Evolutionary conservation across 345 rosid genomes (phyloP), one percentile per base, ranked within the genome.

Genomic region (Xanthoceras sorbifolium): DNA sequence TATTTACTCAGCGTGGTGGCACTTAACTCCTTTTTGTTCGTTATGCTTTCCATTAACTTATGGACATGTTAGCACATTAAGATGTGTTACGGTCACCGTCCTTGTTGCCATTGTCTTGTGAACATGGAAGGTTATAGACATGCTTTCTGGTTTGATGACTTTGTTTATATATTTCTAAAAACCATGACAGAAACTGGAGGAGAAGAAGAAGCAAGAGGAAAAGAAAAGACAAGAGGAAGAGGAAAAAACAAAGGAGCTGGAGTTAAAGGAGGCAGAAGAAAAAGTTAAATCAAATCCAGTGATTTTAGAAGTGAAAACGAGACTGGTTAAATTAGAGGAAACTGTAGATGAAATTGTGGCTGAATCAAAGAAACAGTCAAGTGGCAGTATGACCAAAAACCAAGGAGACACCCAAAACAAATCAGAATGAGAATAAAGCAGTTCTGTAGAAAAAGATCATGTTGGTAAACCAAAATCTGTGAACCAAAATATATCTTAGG

Each of bases 291-390:
- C 89, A 6, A 75, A 81, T 31, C 69, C 75, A 22, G 92, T 79
- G 79, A 72, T 91, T 11, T 40, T 67, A 63, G 91, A 91, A 85
- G 87, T 96, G 84, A 91, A 90, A 83, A 82, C 25, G 80, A 91
- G 98, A 84, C 80, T 93, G 40, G 87, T 84, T 52, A 88, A 90
- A 72, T 77, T 95, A 72, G 98, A 95, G 82, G 94, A 88, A 81
- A 76, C 89, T 0, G 78, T 96, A 25, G 87, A 86, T 72, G 94
- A 89, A 79, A 89, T 92, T 64, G 88, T 69, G 46, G 87, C 87
- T 48, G 92, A 85, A 81, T 55, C 90, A 60, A 90, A 87, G 89
- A 90, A 85, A 73, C 82, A 81, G 72, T 77, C 88, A 28, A 77
- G 77, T 31, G 67, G 72, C 67, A 74, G 38, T 36, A 55, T 60